Evolutionary conservation across 345 rosid genomes (phyloP), one percentile per base, ranked within the genome.

Genomic region (Syzygium grande): DNA sequence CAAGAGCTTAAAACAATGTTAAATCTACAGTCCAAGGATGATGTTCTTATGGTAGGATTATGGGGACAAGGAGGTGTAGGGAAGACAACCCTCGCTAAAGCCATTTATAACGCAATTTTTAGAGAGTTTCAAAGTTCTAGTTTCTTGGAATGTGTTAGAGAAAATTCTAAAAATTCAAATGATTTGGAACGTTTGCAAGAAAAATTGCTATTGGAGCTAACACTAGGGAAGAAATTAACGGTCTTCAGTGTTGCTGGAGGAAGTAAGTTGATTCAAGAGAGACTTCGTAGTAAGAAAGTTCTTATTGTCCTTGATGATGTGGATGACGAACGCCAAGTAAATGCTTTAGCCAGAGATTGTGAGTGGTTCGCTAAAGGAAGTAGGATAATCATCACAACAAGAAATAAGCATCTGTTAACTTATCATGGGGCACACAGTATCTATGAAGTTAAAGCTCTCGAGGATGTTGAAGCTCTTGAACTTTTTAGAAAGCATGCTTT

Each of bases 61-160:
- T 90, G 89, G 96, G 95, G 4, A 91, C 92, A 90, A 92, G 92
- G 27, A 55, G 95, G 97, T 9, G 89, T 92, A 13, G 97, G 96
- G 1, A 94, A 93, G 86, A 94, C 94, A 30, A 91, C 95, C 38
- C 86, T 93, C 3, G 92, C 96, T 5, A 83, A 86, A 65, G 89
- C 86, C 29, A 53, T 92, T 5, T 91, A 85, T 49, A 85, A 88
- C 10, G 5, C n/a, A 27, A 79, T 87, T 14, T 85, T 86, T 22
- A 41, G 2, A 21, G 5, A 87, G 9, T 94, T 93, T 78, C 89
- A 93, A 19, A 87, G 88, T 54, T 86, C 54, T 27, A 85, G 88
- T 87, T 90, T 93, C 14, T 53, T 90, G 22, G 84, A 51, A 11
- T 89, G 85, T 55, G 92, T 91, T 46, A 88, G 90, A 51, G 88